Base-by-base conservation (phyloP, 768 basidiomycete genomes). In the Pulveroboletus sp. region DNA sequence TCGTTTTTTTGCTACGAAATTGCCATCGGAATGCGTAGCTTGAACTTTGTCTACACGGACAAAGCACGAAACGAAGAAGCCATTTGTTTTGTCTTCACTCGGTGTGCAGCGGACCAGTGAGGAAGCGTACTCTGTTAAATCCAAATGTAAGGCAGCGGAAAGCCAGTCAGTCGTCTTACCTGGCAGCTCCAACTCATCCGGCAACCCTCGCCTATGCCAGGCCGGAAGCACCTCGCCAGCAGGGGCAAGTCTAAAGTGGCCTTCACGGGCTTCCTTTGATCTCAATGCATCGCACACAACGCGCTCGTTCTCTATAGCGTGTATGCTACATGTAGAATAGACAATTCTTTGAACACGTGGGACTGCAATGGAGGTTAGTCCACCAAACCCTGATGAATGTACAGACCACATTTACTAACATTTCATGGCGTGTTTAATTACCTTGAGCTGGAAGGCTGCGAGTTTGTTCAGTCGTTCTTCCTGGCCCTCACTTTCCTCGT, bases 31-130 rank as follows among this genome's bases (percentile, higher is more conserved):
- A 35, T 47, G 17, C 8, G 27, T 31, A 39, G 35, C 14, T 42
- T 35, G 49, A 36, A 31, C 4, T 8, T 28, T 41, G 3, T 54
- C 18, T 14, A 12, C 15, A 9, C 41, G 58, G 35, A 91, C 72
- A 64, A 98, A 93, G 66, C 89, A 96, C n/a, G 90, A 85, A 21
- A 99, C 94, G 59, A 99, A 99, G 73, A 99, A 99, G 0, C 96
- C 96, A 61, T 98, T 98, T 11, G 90, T 93, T 33, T 79, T 81
- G 61, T 98, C 93, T 52, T 87, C 89, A 47, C 83, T 82, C 12
- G 90, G 83, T 26, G 78, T 77, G 65, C 89, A 92, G 15, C 90
- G 81, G 26, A 93, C 60, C 17, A 89, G 64, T 10, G 82, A 81
- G 5, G 71, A 67, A 5, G 87, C 84, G 51, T 80, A 65, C 18